These are phyloP conservation scores for Centella asiatica DNA, from an alignment of 129 eudicot species.

Conservation along the genomic window DNA sequence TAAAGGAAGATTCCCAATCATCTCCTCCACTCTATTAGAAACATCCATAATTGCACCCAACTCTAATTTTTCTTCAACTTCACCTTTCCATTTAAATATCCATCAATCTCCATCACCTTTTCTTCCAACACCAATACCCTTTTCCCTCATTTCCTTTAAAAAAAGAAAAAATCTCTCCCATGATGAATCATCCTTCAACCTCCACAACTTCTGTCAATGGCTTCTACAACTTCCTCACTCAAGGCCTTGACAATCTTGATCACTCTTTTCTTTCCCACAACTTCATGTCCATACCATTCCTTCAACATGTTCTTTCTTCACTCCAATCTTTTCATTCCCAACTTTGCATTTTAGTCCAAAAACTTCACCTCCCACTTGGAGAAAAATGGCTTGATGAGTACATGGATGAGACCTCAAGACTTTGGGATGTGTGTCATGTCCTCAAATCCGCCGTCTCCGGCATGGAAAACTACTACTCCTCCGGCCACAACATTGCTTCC, in stretches of 20 bases:
- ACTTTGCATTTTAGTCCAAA: conserved; percentile 40
- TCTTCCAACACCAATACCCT: neutral
- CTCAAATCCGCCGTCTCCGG: conserved; percentile 39
- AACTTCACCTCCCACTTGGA: conserved; percentile 54
- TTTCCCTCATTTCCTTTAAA: neutral
- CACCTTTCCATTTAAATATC: conserved; percentile 24
- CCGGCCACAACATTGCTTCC: conserved; percentile 32
- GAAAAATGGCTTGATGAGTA: conserved; percentile 85
- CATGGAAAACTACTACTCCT: conserved; percentile 46
- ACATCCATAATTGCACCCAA: conserved; percentile 65
- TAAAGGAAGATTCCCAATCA: conserved; percentile 62
- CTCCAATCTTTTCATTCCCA: conserved; percentile 50
- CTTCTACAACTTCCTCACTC: conserved; percentile 48
- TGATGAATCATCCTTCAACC: conserved; percentile 40
- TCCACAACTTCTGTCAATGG: conserved; percentile 35
- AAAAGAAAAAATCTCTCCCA: conserved; percentile 1
- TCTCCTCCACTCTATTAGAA: conserved; percentile 56
- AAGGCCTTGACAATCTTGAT: conserved; percentile 43
- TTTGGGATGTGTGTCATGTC: conserved; percentile 74
- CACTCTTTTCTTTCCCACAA: conserved; percentile 28
- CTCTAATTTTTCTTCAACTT: conserved; percentile 34
- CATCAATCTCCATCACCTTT: conserved; percentile 28
- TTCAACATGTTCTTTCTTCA: conserved; percentile 42
- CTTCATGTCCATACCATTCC: conserved; percentile 41
- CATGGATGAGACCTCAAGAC: conserved; percentile 70